Evolutionary conservation across 1,284 basidiomycete species (phyloP).

Genomic region (Sanghuangporus weigelae): DNA sequence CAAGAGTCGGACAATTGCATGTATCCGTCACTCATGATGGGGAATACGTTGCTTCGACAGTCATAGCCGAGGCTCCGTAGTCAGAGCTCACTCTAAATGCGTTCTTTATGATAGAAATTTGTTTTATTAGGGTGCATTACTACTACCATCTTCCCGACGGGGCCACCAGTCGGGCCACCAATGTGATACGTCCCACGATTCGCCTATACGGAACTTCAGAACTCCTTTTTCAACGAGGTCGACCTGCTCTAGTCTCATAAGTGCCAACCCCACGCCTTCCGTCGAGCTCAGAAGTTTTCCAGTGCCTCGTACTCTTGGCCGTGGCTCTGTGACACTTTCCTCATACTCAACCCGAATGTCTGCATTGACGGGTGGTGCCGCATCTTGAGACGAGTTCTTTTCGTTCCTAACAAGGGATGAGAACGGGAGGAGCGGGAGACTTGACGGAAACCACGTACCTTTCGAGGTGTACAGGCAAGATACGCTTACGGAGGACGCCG

Average conservation of each 20-base stretch:
- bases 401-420: conserved; percentile 19
- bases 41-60: conserved; percentile 73
- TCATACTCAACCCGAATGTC: conserved; percentile 22
- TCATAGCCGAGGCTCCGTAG: conserved; percentile 49
- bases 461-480: conserved; percentile 67
- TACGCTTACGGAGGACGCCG: conserved; percentile 87
- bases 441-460: not conserved
- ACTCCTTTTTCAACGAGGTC: conserved; percentile 36
- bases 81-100: not conserved
- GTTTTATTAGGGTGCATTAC: not conserved
- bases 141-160: conserved; percentile 10
- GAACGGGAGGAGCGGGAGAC: conserved; percentile 13
- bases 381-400: not conserved
- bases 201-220: conserved; percentile 30
- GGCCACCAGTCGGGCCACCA: conserved; percentile 77
- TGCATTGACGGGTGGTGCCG: conserved; percentile 6
- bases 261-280: conserved; percentile 59
- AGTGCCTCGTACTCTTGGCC: conserved; percentile 48
- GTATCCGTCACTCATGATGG: conserved; percentile 83
- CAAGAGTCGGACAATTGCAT: conserved; percentile 39
- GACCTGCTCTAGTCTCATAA: conserved; percentile 66
- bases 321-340: conserved; percentile 21
- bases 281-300: conserved; percentile 61
- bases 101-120: not conserved
- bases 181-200: conserved; percentile 41